Percentiles rank a stretch among this genome's conserved stretches.
These are phyloP conservation scores for Plasmodium yoelii DNA, from an alignment of 169 alveolate genomes.

Conservation along the genomic window DNA sequence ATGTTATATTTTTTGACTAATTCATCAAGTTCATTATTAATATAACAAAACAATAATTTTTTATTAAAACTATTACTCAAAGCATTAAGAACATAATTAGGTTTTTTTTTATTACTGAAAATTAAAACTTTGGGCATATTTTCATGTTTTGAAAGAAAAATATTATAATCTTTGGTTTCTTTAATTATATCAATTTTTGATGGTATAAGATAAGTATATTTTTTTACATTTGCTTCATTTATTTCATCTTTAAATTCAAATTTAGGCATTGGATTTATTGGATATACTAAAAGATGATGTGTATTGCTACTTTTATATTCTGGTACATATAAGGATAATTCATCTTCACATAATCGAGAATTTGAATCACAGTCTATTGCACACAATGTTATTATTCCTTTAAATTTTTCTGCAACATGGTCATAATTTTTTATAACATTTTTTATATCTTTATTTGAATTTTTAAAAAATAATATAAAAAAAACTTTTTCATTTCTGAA, in stretches of 20 bases:
- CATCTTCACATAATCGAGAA: slow-evolving; percentile 74
- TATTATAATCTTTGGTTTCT: slow-evolving; percentile 75
- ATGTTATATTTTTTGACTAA: slow-evolving; percentile 90
- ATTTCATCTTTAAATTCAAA: slow-evolving; percentile 77
- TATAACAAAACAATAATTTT: slow-evolving; percentile 78
- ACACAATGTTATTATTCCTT: slow-evolving; percentile 82
- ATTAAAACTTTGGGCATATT: slow-evolving; percentile 84
- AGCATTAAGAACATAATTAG: slow-evolving; percentile 84
- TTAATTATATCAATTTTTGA: slow-evolving; percentile 81
- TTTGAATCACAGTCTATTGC: slow-evolving; percentile 82
- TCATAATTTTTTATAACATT: slow-evolving; percentile 76
- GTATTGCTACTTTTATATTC: slow-evolving; percentile 77
- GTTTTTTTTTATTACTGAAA: slow-evolving; percentile 82
- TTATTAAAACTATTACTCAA: slow-evolving; percentile 81
- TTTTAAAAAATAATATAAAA: slow-evolving; percentile 81
- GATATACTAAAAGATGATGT: slow-evolving; percentile 80
- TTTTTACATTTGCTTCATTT: slow-evolving; percentile 49
- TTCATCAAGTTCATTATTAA: slow-evolving; percentile 84
- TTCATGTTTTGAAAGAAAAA: slow-evolving; percentile 83
- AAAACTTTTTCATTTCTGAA: slow-evolving; percentile 82
- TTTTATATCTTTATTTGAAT: slow-evolving; percentile 79
- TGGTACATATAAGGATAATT: slow-evolving; percentile 69
- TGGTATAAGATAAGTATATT: slow-evolving; percentile 78
- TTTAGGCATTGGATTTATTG: slow-evolving; percentile 84
- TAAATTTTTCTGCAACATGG: slow-evolving; percentile 80